Percentiles rank a stretch among this genome's conserved stretches.
phyloP scores from a whole-genome alignment of 2,329 filamentous ascomycete species.

The Blastomyces silverae region DNA sequence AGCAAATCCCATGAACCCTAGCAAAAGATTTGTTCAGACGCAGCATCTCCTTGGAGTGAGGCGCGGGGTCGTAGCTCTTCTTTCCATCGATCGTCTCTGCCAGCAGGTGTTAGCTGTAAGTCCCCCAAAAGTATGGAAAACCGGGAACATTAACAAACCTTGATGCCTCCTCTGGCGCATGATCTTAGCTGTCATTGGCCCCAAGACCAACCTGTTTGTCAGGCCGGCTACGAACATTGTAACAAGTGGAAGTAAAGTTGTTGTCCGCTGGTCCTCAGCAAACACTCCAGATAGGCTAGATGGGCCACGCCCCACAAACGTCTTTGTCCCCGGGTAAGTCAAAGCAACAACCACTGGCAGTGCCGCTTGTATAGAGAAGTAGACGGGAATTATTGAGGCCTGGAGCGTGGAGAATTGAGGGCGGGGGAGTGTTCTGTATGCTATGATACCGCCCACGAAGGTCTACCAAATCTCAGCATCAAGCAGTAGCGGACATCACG shows the following conservation, averaged over 20 bases:
- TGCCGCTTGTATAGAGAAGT: slow-evolving; percentile 76
- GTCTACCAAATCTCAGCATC: slow-evolving; percentile 44
- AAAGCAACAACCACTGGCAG: slow-evolving; percentile 66
- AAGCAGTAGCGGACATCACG: neutral
- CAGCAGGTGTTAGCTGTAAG: neutral
- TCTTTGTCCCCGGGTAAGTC: slow-evolving; percentile 65
- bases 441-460: slow-evolving; percentile 66
- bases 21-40: slow-evolving; percentile 71
- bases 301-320: slow-evolving; percentile 30
- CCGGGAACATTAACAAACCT: slow-evolving; percentile 48
- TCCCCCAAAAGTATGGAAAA: neutral
- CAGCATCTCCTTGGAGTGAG: slow-evolving; percentile 79
- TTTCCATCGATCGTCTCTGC: slow-evolving; percentile 80
- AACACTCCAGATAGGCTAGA: slow-evolving; percentile 52
- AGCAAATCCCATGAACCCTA: slow-evolving; percentile 72
- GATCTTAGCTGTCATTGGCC: slow-evolving; percentile 66
- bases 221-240: slow-evolving; percentile 65
- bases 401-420: slow-evolving; percentile 78
- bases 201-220: slow-evolving; percentile 62
- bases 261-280: slow-evolving; percentile 54
- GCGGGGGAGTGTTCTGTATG: slow-evolving; percentile 69
- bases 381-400: slow-evolving; percentile 67
- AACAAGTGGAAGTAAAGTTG: slow-evolving; percentile 61
- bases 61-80: slow-evolving; percentile 69
- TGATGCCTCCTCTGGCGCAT: slow-evolving; percentile 74